Base-by-base conservation (phyloP, 768 basidiomycete genomes). In the Asterophora lycoperdoides region DNA sequence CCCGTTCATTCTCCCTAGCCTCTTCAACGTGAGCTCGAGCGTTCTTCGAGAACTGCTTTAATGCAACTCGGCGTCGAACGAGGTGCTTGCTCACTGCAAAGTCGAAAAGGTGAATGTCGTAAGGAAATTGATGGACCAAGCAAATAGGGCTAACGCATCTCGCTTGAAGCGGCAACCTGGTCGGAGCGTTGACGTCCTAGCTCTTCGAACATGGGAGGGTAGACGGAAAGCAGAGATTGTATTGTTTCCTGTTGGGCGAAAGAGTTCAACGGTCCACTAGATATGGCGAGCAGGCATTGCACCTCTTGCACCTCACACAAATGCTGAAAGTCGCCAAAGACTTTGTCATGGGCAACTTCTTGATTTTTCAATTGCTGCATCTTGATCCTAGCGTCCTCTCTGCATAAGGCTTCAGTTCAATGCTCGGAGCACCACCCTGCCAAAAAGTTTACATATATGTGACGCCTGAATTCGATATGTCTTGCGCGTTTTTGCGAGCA, bases 11-110 rank as follows among this genome's bases (percentile, higher is more conserved):
- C 44, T 66, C 56, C 39, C 64, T 63, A 46, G 64, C 56, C 51
- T 68, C 60, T 49, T 71, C 64, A 6, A 75, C 56, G 33, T 68
- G 66, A 28, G 41, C 23, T 41, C 68, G 58, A 17, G 72, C 74
- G 29, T 63, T 54, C 48, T 61, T 67, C 20, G 65, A 61, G 46
- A 65, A 66, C 11, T 59, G 51, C 8, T 55, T 62, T 8, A 70
- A 55, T 3, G 62, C 68, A 10, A 56, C 50, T 29, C 64, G 53
- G 18, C 72, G 66, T 43, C 50, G 48, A 18, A 45, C 33, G 28
- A 59, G 59, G 44, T 64, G 61, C 26, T 48, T 33, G 50, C 60
- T 55, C 33, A 69, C 67, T 74, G 53, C 8, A 57, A 46, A 52
- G 7, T 18, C 33, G 35, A 35, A 50, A 41, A 34, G 23, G 32